Evolutionary conservation across 2,329 filamentous ascomycete species (phyloP), one percentile per base, ranked within the genome.

Genomic region (Apiospora saccharicola): DNA sequence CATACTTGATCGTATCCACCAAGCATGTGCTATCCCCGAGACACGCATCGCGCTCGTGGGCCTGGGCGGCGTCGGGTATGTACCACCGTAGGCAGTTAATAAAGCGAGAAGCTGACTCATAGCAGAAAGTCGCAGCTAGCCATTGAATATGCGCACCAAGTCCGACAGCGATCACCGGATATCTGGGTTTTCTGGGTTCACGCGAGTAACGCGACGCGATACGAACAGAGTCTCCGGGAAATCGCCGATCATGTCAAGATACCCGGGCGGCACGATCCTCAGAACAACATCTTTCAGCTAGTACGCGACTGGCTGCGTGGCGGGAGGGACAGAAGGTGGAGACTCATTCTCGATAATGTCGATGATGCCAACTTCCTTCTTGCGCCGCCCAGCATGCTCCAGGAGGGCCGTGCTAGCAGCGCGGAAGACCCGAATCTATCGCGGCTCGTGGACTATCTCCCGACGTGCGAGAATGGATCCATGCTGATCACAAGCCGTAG

Each of bases 271-370:
- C 70, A 81, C 4, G 71, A 81, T 4, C 69, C 78, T 0, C 71
- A 77, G 0, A 75, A 73, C 4, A 67, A 83, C 41, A 72, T 78
- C 7, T 73, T 76, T 0, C 68, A 71, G 24, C 75, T 80, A 1
- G 78, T 84, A 0, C 73, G 74, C 53, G 44, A 47, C 26, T 85
- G 80, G 82, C 75, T 84, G 7, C 77, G 75, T 0, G 75, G 79
- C 37, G 73, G 78, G 67, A 70, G 67, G 49, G 77, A 79, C 51
- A 77, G 77, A 24, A 72, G 53, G 64, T 85, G 82, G 83, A 22
- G 80, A 19, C 75, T 84, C 43, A 74, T 84, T 67, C 76, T 85
- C 26, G 82, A 85, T 53, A 83, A 80, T 72, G 81, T 79, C 53
- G 82, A 84, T 72, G 76, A 83, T 74, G 16, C 14, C 3, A 30